Evolutionary conservation across 1,284 basidiomycete genomes (phyloP).

Genomic region (Pholiota adiposa): DNA sequence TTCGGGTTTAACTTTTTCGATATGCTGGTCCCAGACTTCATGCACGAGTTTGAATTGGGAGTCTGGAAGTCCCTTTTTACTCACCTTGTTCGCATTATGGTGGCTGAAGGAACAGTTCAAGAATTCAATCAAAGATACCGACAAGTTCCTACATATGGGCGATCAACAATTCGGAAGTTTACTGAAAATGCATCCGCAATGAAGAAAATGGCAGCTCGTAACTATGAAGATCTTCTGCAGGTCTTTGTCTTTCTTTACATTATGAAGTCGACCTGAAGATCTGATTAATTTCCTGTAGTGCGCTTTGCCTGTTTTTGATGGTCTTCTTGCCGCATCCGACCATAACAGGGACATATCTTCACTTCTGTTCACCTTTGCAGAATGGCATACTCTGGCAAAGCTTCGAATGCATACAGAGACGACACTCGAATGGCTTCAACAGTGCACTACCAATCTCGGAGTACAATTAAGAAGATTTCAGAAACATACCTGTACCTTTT

Average conservation of each 20-base stretch:
- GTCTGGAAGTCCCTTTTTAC: background rate
- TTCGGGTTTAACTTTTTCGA: background rate
- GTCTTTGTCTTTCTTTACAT: constrained; percentile 15
- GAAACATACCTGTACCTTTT: constrained; percentile 16
- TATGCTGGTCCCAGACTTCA: background rate
- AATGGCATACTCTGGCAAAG: constrained; percentile 38
- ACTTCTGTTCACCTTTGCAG: constrained; percentile 26
- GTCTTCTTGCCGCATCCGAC: background rate
- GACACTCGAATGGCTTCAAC: constrained; percentile 24
- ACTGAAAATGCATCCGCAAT: constrained; percentile 32
- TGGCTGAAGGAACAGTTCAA: constrained; percentile 10
- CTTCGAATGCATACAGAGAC: constrained; percentile 30
- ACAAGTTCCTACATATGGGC: constrained; percentile 28
- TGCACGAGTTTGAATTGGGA: constrained; percentile 3
- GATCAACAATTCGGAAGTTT: constrained; percentile 32
- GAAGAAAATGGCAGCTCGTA: constrained; percentile 35
- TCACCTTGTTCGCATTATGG: background rate
- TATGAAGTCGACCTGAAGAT: background rate
- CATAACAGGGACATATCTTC: constrained; percentile 20
- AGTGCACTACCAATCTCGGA: constrained; percentile 24
- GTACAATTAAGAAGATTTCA: constrained; percentile 24
- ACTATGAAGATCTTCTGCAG: constrained; percentile 40
- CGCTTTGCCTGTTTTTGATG: constrained; percentile 35
- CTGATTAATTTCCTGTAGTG: constrained; percentile 26
- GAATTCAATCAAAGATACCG: constrained; percentile 30